A percentile compares a stretch with the other conserved stretches of the same genome.
Conservation (phyloP, 768 basidiomycete genomes). For the Boletus sp. region DNA sequence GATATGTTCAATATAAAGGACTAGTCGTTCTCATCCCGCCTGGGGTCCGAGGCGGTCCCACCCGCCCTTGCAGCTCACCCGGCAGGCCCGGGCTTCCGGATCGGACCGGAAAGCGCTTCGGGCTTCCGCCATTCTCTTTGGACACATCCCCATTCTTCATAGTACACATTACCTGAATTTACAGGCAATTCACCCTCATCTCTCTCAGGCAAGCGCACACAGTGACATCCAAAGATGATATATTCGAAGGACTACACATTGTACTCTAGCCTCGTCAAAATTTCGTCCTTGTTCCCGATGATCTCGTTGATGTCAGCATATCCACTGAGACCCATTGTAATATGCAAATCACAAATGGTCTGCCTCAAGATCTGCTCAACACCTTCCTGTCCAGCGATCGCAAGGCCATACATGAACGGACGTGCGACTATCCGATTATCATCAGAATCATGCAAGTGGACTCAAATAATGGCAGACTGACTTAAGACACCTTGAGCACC, state of each 20-base stretch:
- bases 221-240: not conserved
- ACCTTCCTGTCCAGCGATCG: conserved; percentile 68
- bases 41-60: no score
- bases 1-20: no score
- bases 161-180: no score
- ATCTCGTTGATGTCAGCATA: conserved; percentile 59
- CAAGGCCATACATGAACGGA: conserved; percentile 73
- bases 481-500: conserved; percentile 81
- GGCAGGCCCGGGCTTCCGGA: no score
- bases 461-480: conserved; percentile 36
- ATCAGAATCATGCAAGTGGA: not conserved
- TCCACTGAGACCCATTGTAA: conserved; percentile 62
- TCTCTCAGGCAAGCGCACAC: no score
- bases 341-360: conserved; percentile 67
- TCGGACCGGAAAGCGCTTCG: no score
- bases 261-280: conserved; percentile 22
- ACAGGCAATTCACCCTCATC: no score
- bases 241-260: conserved; percentile 10
- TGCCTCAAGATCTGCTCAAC: conserved; percentile 71
- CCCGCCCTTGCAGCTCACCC: no score
- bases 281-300: conserved; percentile 47
- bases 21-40: no score
- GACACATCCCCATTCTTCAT: no score
- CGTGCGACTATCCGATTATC: conserved; percentile 52
- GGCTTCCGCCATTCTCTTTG: no score